Base-by-base conservation (phyloP, 2,329 filamentous ascomycete species). In the Penicillium sp. region DNA sequence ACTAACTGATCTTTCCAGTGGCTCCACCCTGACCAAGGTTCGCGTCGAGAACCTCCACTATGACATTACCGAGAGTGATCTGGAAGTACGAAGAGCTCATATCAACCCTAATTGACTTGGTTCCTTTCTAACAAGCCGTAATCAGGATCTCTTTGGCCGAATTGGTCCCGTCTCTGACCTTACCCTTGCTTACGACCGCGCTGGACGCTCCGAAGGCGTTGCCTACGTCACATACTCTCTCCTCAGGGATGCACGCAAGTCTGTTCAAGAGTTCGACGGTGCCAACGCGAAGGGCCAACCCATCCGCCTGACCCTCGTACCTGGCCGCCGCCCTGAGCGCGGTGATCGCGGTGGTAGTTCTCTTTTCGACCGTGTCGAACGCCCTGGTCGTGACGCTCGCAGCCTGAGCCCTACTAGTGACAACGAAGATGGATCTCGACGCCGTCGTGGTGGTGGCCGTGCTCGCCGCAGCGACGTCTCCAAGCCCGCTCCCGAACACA, bases 31-130 rank as follows among this genome's bases (percentile, higher is more conserved):
- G 63, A 81, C 87, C 42, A 93, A 91, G 75, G 75, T 97, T 62
- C 87, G 88, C 61, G 88, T 96, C 57, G 91, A 95, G 58, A 96
- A 96, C 71, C 79, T 97, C 54, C 92, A 97, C 73, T 97, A 96
- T 73, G 92, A 97, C 56, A 82, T 97, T 59, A 92, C 89, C 11
- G 86, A 93, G 72, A 87, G 88, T 33, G 92, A 96, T 69, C 81
- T 96, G 50, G 83, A 89, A 67, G 91, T 95, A 79, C 49, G 76
- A 64, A 14, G 26, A 18, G 3, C 23, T n/a, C 10, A n/a, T 23
- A n/a, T 13, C 6, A 44, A 37, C n/a, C 31, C 1, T n/a, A 21
- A 26, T 37, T 34, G 31, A 48, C 16, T 18, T 6, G 8, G n/a
- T 28, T 18, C n/a, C 3, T 14, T 28, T 13, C 48, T 55, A 48